A percentile compares a stretch with the other conserved stretches of the same genome.
phyloP scores from a whole-genome alignment of 169 alveolate species.

The Perkinsus olseni region DNA sequence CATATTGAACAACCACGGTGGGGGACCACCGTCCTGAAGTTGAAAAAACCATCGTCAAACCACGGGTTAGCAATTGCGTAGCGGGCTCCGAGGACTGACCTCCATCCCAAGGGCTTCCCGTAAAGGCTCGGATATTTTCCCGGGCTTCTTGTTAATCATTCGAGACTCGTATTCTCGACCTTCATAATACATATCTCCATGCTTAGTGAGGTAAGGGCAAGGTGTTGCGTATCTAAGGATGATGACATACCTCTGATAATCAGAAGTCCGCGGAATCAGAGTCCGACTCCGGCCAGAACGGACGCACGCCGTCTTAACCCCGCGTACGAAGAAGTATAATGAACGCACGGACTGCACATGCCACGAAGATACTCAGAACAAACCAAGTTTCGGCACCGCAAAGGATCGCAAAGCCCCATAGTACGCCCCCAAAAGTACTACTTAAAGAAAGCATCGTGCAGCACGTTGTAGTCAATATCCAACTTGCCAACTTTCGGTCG shows the following conservation, averaged over 20 bases:
- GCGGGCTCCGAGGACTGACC: background rate
- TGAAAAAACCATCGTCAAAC: slow-evolving; percentile 28
- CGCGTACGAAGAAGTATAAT: no score
- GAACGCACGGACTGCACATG: no score
- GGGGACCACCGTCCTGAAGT: slow-evolving; percentile 70
- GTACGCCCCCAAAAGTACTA: no score
- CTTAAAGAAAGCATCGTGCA: slow-evolving; percentile 95
- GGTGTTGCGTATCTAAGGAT: slow-evolving; percentile 30
- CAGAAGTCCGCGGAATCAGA: no score
- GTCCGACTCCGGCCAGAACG: background rate
- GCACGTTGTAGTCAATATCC: slow-evolving; percentile 91
- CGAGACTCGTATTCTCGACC: slow-evolving; percentile 90
- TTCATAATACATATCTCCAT: slow-evolving; percentile 92
- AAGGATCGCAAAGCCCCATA: no score
- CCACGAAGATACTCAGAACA: no score
- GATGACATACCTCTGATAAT: no score
- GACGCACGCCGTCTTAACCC: no score
- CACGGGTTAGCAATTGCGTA: background rate
- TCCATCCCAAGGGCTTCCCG: slow-evolving; percentile 89
- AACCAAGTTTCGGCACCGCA: no score
- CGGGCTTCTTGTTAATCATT: slow-evolving; percentile 86
- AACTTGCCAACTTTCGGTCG: slow-evolving; percentile 92
- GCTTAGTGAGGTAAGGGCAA: slow-evolving; percentile 81
- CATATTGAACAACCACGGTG: slow-evolving; percentile 94
- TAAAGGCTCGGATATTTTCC: slow-evolving; percentile 80